Evolutionary conservation across 2,329 filamentous ascomycete species (phyloP).

Genomic region (Calycina marina): DNA sequence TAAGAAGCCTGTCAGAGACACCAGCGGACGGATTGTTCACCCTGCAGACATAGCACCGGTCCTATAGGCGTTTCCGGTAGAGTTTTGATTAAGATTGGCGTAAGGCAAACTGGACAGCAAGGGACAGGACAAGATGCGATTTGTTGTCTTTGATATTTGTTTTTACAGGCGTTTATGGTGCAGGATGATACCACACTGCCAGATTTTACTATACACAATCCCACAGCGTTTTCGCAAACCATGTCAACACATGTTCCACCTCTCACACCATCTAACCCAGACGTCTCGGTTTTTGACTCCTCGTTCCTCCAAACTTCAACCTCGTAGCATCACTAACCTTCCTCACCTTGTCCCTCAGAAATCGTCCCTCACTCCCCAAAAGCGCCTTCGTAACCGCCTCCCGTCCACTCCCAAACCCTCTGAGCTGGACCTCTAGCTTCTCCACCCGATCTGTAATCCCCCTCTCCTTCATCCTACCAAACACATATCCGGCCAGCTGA

Average conservation of each 20-base stretch:
- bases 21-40: conserved; percentile 35
- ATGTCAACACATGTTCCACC: too few species aligned
- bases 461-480: conserved; percentile 72
- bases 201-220: conserved; percentile 11
- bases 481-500: conserved; percentile 71
- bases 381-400: conserved; percentile 85
- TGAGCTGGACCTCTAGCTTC: conserved; percentile 63
- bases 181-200: conserved; percentile 11
- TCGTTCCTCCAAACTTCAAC: conserved; percentile 89
- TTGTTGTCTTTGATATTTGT: too few species aligned
- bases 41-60: conserved; percentile 36
- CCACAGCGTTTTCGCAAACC: too few species aligned
- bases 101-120: too few species aligned
- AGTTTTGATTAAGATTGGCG: too few species aligned
- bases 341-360: conserved; percentile 59
- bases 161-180: conserved; percentile 10
- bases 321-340: conserved; percentile 76
- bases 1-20: conserved; percentile 30
- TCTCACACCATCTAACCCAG: conserved; percentile 30
- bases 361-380: conserved; percentile 68
- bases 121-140: too few species aligned
- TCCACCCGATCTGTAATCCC: conserved; percentile 64
- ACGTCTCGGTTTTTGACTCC: conserved; percentile 72
- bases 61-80: too few species aligned
- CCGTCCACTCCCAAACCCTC: conserved; percentile 75